Evolutionary conservation across 805 yeast species (phyloP), one percentile per base, ranked within the genome.

Genomic region (Zygosaccharomyces siamensis): DNA sequence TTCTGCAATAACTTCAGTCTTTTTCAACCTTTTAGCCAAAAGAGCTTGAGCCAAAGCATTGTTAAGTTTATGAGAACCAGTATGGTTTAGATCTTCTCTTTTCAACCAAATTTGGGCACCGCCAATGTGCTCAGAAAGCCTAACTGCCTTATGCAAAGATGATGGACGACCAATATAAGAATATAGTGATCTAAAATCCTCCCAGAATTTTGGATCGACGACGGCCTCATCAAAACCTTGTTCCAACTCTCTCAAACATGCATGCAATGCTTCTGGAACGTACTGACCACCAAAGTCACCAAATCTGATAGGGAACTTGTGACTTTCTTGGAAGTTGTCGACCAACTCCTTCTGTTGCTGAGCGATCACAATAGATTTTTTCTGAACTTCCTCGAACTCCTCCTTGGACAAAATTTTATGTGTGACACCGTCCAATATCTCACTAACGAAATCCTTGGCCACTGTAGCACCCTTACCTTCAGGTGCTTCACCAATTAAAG

Each of bases 271-370:
- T 74, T 93, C 99, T 35, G 99, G 99, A 36, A 93, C 99, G 64
- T 89, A 93, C 73, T 93, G 99, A 51, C 99, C 99, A 67, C 99
- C 99, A 64, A 89, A 95, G 43, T 82, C 89, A 62, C 98, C 99
- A 61, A 92, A 92, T 54, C 85, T 77, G 49, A 92, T 84, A 57
- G 81, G 78, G 64, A 78, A 86, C 53, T 80, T 78, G 63, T 86
- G 93, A 4, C 55, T 51, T 66, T 85, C 93, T 49, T 74, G 74
- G 54, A 79, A 77, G 5, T 64, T 62, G 33, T 59, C 51, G 14
- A 67, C 55, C 7, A 61, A 50, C 18, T 57, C 58, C 16, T 54
- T 47, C 5, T 53, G 51, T 20, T 47, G 47, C 33, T 54, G 56
- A 11, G 61, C 62, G 11, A 54, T 55, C 24, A 48, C 55, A 24